A percentile compares a stretch with the other conserved stretches of the same genome.
Conservation (phyloP, 1,284 basidiomycete species). For the Volvariella surrecta region DNA sequence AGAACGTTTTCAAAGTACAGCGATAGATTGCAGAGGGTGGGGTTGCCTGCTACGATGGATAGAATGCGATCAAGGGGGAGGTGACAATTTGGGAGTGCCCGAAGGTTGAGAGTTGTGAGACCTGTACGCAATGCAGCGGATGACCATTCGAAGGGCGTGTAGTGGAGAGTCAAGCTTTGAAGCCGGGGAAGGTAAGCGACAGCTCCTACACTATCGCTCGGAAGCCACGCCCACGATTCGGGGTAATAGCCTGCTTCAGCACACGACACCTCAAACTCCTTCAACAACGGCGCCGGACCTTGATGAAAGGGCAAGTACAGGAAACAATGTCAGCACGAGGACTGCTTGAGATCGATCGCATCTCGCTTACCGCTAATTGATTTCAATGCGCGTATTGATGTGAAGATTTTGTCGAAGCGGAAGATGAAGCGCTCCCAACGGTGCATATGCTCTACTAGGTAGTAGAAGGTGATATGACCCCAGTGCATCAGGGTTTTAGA, state of each 20-base stretch:
- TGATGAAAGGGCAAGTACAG: slow-evolving; percentile 3
- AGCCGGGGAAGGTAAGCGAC: slow-evolving; percentile 35
- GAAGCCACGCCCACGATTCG: slow-evolving; percentile 62
- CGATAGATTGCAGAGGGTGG: slow-evolving; percentile 42
- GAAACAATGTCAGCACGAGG: not conserved
- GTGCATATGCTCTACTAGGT: slow-evolving; percentile 68
- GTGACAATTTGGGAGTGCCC: slow-evolving; percentile 52
- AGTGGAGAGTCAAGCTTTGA: slow-evolving; percentile 49
- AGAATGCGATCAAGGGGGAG: slow-evolving; percentile 59
- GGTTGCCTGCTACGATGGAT: slow-evolving; percentile 49
- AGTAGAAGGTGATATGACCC: slow-evolving; percentile 71
- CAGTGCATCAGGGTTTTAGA: slow-evolving; percentile 47
- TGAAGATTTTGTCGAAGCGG: slow-evolving; percentile 64
- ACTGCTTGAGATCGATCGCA: slow-evolving; percentile 6
- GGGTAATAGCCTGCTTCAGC: slow-evolving; percentile 50
- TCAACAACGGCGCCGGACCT: slow-evolving; percentile 64
- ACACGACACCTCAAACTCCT: slow-evolving; percentile 69
- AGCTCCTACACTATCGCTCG: slow-evolving; percentile 33
- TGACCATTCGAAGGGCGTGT: slow-evolving; percentile 69
- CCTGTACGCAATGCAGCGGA: slow-evolving; percentile 54
- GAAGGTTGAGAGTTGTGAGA: slow-evolving; percentile 49
- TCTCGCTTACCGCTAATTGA: slow-evolving; percentile 48
- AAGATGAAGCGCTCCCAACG: slow-evolving; percentile 75
- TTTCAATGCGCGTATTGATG: slow-evolving; percentile 59
- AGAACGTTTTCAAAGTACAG: slow-evolving; percentile 53